Conservation (phyloP, 164 flowering plant species). For the Magnolia officinalis region DNA sequence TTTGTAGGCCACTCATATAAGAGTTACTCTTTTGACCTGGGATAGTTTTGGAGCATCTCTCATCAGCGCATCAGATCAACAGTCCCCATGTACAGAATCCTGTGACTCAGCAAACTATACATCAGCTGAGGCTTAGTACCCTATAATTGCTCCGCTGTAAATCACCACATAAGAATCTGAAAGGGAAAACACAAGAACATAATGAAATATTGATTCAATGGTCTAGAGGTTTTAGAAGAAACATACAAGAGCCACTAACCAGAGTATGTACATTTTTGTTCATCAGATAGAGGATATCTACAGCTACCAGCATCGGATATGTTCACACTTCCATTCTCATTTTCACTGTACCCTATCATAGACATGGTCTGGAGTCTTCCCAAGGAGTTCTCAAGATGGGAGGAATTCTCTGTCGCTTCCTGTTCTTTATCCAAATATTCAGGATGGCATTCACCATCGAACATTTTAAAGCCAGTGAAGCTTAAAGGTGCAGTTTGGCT, state of each 20-base stretch:
- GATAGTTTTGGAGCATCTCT: neutral
- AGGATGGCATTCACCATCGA: neutral
- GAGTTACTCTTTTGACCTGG: neutral
- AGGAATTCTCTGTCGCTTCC: neutral
- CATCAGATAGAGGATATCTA: neutral
- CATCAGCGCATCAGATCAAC: neutral
- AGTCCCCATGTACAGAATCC: neutral
- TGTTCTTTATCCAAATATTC: constrained; percentile 2
- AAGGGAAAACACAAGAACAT: neutral
- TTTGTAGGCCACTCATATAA: neutral
- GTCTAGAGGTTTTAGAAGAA: neutral
- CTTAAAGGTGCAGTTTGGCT: neutral
- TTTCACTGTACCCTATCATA: neutral
- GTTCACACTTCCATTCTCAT: neutral
- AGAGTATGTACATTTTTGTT: neutral
- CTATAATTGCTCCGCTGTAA: neutral
- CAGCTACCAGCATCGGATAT: neutral
- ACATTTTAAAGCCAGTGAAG: neutral
- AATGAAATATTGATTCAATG: neutral
- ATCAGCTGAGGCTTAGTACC: neutral
- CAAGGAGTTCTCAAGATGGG: neutral
- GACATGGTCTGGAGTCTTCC: neutral
- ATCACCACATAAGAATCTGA: neutral
- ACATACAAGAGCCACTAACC: neutral
- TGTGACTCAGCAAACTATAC: too few relatives aligned